phyloP scores from a whole-genome alignment of 2,329 filamentous ascomycete genomes.

The Ambrosiella beaveri region DNA sequence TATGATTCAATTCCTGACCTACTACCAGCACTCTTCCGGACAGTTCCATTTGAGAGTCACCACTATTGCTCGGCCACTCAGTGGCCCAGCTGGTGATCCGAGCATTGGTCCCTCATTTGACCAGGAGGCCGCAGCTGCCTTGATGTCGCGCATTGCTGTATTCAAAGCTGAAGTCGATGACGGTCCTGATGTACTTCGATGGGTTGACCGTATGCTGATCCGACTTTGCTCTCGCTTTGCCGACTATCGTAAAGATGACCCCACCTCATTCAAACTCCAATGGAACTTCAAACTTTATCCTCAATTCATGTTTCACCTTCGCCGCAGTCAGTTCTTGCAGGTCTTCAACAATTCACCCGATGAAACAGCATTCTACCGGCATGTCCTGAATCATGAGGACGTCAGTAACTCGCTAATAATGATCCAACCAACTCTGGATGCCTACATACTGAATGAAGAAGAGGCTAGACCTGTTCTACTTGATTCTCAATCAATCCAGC shows the following conservation, averaged over 20 bases:
- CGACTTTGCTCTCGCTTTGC: slow-evolving; percentile 90
- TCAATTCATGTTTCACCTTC: slow-evolving; percentile 98
- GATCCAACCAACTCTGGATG: slow-evolving; percentile 96
- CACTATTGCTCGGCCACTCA: slow-evolving; percentile 78
- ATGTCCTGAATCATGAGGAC: slow-evolving; percentile 93
- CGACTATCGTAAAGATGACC: slow-evolving; percentile 95
- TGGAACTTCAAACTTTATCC: slow-evolving; percentile 99
- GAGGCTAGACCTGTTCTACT: slow-evolving; percentile 84
- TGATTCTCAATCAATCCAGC: slow-evolving; percentile 90
- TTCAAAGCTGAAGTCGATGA: slow-evolving; percentile 99
- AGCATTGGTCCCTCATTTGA: slow-evolving; percentile 95
- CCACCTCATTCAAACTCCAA: slow-evolving; percentile 87
- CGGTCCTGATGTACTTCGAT: slow-evolving; percentile 90
- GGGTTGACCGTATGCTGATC: slow-evolving; percentile 98
- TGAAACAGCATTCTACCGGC: slow-evolving; percentile 96
- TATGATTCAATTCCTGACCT: slow-evolving; percentile 95
- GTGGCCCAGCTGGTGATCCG: slow-evolving; percentile 83
- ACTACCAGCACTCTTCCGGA: slow-evolving; percentile 93
- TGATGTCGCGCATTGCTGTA: slow-evolving; percentile 98
- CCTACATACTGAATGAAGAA: slow-evolving; percentile 92
- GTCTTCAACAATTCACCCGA: slow-evolving; percentile 99
- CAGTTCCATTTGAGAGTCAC: slow-evolving; percentile 94
- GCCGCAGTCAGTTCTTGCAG: slow-evolving; percentile 91
- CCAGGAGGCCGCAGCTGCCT: slow-evolving; percentile 88
- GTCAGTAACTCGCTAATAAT: slow-evolving; percentile 93